phyloP scores from a whole-genome alignment of 257 asterid species.

The Scutellaria minor region DNA sequence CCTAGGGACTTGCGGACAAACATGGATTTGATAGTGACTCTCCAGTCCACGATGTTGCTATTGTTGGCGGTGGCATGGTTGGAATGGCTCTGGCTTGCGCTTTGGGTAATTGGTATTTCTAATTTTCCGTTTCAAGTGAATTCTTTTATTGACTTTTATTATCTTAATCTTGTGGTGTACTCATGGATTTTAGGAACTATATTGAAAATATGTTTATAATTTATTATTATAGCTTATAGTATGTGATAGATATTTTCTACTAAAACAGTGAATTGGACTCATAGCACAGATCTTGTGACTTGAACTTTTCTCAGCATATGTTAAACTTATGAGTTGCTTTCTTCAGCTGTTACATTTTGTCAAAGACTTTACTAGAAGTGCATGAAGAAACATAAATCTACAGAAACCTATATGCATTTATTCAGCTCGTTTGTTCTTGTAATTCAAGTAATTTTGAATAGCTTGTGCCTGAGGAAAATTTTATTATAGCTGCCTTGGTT shows the following conservation, averaged over 20 bases:
- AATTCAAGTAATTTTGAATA: background rate
- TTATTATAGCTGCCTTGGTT: background rate
- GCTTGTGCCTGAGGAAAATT: conserved; percentile 5
- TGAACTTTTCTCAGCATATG: conserved; percentile 18
- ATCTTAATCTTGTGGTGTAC: conserved; percentile 10
- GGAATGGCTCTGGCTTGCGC: conserved; percentile 97
- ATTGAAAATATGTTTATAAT: background rate
- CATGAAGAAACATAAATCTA: too few species aligned
- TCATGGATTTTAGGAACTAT: conserved; percentile 14
- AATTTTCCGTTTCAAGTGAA: conserved; percentile 27
- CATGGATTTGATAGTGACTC: conserved; percentile 35
- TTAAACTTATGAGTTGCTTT: conserved; percentile 9
- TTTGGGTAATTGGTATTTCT: conserved; percentile 57
- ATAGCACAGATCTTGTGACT: conserved; percentile 6
- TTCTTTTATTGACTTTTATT: conserved; percentile 18
- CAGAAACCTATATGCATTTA: background rate
- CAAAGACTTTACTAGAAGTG: background rate
- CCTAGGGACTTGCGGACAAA: conserved; percentile 51
- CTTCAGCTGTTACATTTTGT: conserved; percentile 13
- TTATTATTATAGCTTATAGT: conserved; percentile 1
- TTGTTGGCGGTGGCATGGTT: conserved; percentile 99
- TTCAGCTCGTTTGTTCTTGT: conserved; percentile 1
- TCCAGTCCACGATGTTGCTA: conserved; percentile 84
- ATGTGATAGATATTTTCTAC: conserved; percentile 13
- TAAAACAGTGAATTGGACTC: conserved; percentile 19